Percentiles rank a stretch among this genome's conserved stretches.
Conservation (phyloP, 2,329 filamentous ascomycete species). For the Trichophyton benhamiae region DNA sequence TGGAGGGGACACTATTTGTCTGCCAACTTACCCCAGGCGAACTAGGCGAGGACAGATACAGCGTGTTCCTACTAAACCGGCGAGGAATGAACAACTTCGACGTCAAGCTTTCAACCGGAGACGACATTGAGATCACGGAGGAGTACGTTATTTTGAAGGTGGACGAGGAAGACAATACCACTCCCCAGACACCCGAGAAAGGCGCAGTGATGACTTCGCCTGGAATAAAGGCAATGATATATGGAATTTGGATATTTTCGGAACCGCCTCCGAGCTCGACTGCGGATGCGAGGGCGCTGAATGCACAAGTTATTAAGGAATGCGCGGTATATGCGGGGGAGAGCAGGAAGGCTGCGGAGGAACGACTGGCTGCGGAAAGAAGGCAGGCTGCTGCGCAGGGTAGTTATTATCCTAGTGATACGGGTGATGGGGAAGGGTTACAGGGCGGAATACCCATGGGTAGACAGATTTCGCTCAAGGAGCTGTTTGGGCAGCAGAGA, state of each 20-base stretch:
- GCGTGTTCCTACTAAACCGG: constrained; percentile 60
- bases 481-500: constrained; percentile 45
- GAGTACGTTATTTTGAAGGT: constrained; percentile 49
- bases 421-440: constrained; percentile 23
- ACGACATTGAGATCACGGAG: constrained; percentile 52
- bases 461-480: constrained; percentile 41
- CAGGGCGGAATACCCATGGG: constrained; percentile 38
- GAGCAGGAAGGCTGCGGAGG: constrained; percentile 35
- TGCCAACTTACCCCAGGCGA: constrained; percentile 47
- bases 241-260: constrained; percentile 54
- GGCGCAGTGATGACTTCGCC: constrained; percentile 10
- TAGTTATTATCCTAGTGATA: constrained; percentile 21
- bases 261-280: constrained; percentile 46
- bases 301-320: constrained; percentile 43
- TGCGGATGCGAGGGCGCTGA: constrained; percentile 39
- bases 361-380: constrained; percentile 20
- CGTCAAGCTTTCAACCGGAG: constrained; percentile 45
- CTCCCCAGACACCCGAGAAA: constrained; percentile 9
- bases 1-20: constrained; percentile 83
- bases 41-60: constrained; percentile 38
- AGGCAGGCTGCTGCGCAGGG: constrained; percentile 24
- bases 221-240: constrained; percentile 27
- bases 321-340: constrained; percentile 42
- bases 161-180: constrained; percentile 22
- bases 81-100: constrained; percentile 59